A percentile compares a stretch with the other conserved stretches of the same genome.
Evolutionary conservation across 345 rosid genomes (phyloP).

Genomic region (Carallia pectinifolia): DNA sequence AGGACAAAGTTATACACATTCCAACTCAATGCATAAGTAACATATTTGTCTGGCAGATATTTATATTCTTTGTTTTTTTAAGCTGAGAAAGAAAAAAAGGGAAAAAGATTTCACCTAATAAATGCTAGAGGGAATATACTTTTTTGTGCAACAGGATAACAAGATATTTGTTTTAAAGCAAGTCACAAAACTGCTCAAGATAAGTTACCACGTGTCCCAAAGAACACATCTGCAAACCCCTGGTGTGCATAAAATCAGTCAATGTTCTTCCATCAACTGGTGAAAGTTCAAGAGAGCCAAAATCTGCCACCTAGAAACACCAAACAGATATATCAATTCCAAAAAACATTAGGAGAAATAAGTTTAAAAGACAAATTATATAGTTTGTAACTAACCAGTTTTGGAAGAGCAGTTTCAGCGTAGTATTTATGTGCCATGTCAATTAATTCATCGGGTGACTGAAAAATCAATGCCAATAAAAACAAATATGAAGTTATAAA

Average conservation of each 20-base stretch:
- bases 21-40: too few relatives aligned
- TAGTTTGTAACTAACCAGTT: conserved; percentile 37
- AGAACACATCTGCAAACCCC: conserved; percentile 39
- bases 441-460: conserved; percentile 33
- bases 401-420: conserved; percentile 31
- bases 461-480: conserved; percentile 16
- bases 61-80: too few relatives aligned
- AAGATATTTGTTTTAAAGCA: background rate
- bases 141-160: background rate
- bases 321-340: conserved; percentile 17
- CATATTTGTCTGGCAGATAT: too few relatives aligned
- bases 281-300: conserved; percentile 26
- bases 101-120: too few relatives aligned
- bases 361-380: background rate
- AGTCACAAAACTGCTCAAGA: background rate
- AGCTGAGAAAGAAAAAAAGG: too few relatives aligned
- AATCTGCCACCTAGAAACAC: conserved; percentile 25
- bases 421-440: conserved; percentile 38
- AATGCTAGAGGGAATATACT: background rate
- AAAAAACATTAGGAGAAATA: background rate
- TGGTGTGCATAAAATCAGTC: conserved; percentile 39
- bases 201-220: conserved; percentile 38
- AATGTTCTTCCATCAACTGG: conserved; percentile 36
- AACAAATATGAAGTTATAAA: conserved; percentile 4
- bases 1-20: too few relatives aligned